phyloP scores from a whole-genome alignment of 257 asterid genomes.

The Voacanga thouarsii region DNA sequence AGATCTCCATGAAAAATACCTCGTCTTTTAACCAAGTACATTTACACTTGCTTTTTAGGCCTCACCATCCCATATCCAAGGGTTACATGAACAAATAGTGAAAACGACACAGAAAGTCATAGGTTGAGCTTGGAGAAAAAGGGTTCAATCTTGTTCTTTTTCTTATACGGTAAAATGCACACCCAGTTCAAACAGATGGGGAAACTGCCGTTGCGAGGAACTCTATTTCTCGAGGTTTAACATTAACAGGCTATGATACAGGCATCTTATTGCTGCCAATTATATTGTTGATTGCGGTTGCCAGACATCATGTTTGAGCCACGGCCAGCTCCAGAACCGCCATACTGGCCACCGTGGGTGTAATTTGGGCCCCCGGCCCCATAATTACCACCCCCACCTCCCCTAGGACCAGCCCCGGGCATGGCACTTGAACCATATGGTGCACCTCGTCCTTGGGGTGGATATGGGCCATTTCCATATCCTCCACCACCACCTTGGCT shows the following conservation, averaged over 20 bases:
- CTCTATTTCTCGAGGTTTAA: not conserved
- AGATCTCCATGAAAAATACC: too few relatives aligned
- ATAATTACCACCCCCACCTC: slow-evolving; percentile 54
- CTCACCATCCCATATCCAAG: too few relatives aligned
- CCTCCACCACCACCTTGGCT: slow-evolving; percentile 72
- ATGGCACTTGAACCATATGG: slow-evolving; percentile 57
- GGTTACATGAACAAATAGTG: not conserved
- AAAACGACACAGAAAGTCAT: not conserved
- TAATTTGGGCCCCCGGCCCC: slow-evolving; percentile 69
- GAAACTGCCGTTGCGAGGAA: not conserved
- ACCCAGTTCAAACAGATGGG: not conserved
- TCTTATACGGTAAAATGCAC: not conserved
- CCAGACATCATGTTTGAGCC: slow-evolving; percentile 69
- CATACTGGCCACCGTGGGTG: slow-evolving; percentile 67
- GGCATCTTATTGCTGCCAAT: slow-evolving; percentile 70
- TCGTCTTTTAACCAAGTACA: too few relatives aligned
- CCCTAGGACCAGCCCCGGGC: slow-evolving; percentile 64
- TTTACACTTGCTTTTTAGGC: too few relatives aligned
- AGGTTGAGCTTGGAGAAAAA: not conserved
- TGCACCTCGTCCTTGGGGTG: slow-evolving; percentile 79
- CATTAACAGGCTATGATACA: not conserved
- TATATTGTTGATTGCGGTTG: slow-evolving; percentile 75
- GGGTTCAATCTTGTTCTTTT: not conserved
- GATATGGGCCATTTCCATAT: slow-evolving; percentile 66
- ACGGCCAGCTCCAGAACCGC: slow-evolving; percentile 73